A percentile compares a stretch with the other conserved stretches of the same genome.
These are phyloP conservation scores for Vararia minispora DNA, from an alignment of 768 basidiomycete species.

Conservation along the genomic window DNA sequence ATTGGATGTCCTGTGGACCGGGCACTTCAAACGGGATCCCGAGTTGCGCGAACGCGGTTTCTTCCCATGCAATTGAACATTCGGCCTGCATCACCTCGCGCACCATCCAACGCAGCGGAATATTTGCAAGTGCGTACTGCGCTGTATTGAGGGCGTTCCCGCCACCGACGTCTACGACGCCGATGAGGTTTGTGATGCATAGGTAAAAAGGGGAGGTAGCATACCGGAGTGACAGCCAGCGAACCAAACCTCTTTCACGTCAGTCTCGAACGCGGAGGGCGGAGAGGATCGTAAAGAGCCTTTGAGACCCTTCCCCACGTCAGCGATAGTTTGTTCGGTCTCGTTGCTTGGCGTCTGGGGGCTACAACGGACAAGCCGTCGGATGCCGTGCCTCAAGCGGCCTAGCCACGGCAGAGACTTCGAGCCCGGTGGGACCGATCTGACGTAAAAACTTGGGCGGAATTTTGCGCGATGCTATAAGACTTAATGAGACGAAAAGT, in stretches of 20 bases:
- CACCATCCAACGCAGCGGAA: constrained; percentile 13
- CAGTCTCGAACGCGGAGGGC: too few relatives aligned
- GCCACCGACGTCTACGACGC: constrained; percentile 10
- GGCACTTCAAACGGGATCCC: not conserved
- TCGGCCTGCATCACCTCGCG: constrained; percentile 6
- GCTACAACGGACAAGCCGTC: too few relatives aligned
- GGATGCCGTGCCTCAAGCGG: too few relatives aligned
- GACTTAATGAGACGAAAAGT: too few relatives aligned
- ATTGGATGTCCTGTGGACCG: too few relatives aligned
- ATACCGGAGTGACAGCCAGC: constrained; percentile 12
- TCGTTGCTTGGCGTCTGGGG: too few relatives aligned
- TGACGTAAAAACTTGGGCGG: constrained; percentile 49
- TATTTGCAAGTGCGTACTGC: constrained; percentile 6
- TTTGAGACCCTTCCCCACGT: too few relatives aligned
- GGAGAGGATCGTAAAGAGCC: too few relatives aligned
- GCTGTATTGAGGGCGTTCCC: constrained; percentile 2
- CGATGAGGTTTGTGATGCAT: not conserved
- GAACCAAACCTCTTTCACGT: constrained; percentile 13
- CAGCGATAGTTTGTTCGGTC: too few relatives aligned
- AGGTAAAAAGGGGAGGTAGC: not conserved
- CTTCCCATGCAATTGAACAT: constrained; percentile 6
- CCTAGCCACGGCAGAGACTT: too few relatives aligned
- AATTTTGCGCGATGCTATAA: constrained; percentile 60
- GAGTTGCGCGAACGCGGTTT: not conserved
- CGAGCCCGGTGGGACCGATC: too few relatives aligned